A percentile compares a stretch with the other conserved stretches of the same genome.
Conservation (phyloP, 768 basidiomycete genomes). For the Leccinum rimulosum region DNA sequence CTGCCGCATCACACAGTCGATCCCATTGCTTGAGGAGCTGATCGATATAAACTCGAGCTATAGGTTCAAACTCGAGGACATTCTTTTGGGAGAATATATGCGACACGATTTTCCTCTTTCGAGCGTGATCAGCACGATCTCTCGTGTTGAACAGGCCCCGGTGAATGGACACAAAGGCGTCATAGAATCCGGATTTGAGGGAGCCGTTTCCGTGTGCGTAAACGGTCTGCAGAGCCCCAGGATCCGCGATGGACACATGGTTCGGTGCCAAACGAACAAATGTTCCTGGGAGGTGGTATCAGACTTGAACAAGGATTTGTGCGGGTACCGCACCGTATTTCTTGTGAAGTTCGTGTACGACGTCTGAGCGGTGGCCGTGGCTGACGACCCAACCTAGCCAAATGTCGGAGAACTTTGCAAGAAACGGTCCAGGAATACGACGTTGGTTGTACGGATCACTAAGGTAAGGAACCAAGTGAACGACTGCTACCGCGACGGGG, state of each 20-base stretch:
- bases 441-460: conserved; percentile 60
- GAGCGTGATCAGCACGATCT: conserved; percentile 72
- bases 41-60: conserved; percentile 59
- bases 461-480: conserved; percentile 48
- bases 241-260: conserved; percentile 74
- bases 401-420: conserved; percentile 68
- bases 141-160: conserved; percentile 79
- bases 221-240: conserved; percentile 68
- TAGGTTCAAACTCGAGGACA: conserved; percentile 83
- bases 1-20: conserved; percentile 52
- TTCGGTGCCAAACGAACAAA: conserved; percentile 74
- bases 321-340: conserved; percentile 56
- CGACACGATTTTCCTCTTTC: conserved; percentile 90
- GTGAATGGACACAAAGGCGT: conserved; percentile 72
- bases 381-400: conserved; percentile 70
- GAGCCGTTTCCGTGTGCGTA: conserved; percentile 87
- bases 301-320: not conserved
- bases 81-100: conserved; percentile 83
- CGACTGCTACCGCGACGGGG: conserved; percentile 18
- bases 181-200: conserved; percentile 76
- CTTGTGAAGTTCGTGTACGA: conserved; percentile 69
- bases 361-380: conserved; percentile 72
- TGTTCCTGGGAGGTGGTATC: conserved; percentile 41
- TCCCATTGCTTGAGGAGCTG: conserved; percentile 76
- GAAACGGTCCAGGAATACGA: conserved; percentile 61